phyloP scores from a whole-genome alignment of 495 filamentous ascomycete species.

The Penicillium antarcticum region DNA sequence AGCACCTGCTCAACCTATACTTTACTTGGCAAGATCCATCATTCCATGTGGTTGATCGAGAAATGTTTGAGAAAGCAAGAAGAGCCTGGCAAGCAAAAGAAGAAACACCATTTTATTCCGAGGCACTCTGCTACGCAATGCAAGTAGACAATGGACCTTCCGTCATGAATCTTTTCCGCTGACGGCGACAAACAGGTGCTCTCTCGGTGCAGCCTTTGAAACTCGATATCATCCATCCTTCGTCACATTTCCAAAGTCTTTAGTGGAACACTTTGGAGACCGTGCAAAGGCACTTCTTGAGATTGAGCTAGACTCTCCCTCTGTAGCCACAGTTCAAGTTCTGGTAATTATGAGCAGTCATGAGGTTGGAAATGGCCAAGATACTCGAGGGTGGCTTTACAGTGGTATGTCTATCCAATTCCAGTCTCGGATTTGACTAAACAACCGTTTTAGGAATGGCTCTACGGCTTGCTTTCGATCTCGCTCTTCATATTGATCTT shows the following conservation, averaged over 20 bases:
- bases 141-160: neutral
- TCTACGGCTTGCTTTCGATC: constrained; percentile 31
- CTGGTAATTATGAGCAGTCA: constrained; percentile 31
- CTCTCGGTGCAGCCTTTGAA: constrained; percentile 28
- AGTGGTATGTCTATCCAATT: constrained; percentile 21
- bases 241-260: constrained; percentile 24
- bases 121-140: constrained; percentile 34
- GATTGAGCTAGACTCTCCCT: constrained; percentile 31
- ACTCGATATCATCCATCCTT: constrained; percentile 22
- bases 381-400: constrained; percentile 38
- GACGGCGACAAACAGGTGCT: constrained; percentile 19
- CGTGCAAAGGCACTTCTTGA: constrained; percentile 31
- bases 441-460: constrained; percentile 28
- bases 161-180: neutral
- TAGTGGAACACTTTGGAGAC: constrained; percentile 30
- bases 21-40: constrained; percentile 38
- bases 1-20: constrained; percentile 33
- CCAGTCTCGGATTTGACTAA: neutral
- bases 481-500: constrained; percentile 36
- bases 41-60: constrained; percentile 27
- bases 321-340: constrained; percentile 32
- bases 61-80: constrained; percentile 19
- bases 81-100: constrained; percentile 9
- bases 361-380: constrained; percentile 23
- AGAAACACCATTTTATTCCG: constrained; percentile 31